Base-by-base conservation (phyloP, 805 yeast genomes). In the Nakazawaea ishiwadae region DNA sequence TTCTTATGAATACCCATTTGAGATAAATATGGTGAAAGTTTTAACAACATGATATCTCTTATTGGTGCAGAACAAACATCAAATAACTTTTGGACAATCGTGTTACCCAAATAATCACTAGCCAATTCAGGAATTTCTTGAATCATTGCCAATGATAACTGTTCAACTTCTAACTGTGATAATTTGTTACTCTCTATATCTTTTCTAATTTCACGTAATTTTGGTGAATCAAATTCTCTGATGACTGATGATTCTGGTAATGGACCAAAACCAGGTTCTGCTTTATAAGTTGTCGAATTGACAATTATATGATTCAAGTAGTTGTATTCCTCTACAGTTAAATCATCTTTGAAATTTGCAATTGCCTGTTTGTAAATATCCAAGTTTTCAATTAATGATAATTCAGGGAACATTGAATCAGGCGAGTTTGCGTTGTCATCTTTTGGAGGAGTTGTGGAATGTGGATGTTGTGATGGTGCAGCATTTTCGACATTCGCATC, bases 1-100 rank as follows among this genome's bases (percentile, higher is more conserved):
- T 93, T 93, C 56, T 93, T 93, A 65, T 93, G 99, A 42, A 88
- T 82, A 52, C 97, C 93, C 71, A 91, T 83, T 51, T 88, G 95
- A 1, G 96, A 86, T 48, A 93, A 68, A 54, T 73, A 86, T 20
- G 90, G 95, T 4, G 83, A 68, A 31, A 95, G 77, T 48, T 76
- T 77, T 53, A 83, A 77, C 42, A 93, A 71, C 87, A 93, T 84
- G 58, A 83, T 75, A 50, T 85, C 82, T 55, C 87, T 86, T 44
- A 89, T 71, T 3, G 81, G 69, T 15, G 82, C 77, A 4, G 86
- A 76, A 34, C 88, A 75, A 40, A 71, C 68, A 35, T 84, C 84
- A 56, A 90, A 90, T 23, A 93, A 64, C 58, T 89, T 90, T 63
- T 93, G 99, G 14, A 91, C 95, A 35, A 93, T 85, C 0, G 99